Evolutionary conservation across 306 rosid genomes (phyloP).

Genomic region (Cicer cuneatum): DNA sequence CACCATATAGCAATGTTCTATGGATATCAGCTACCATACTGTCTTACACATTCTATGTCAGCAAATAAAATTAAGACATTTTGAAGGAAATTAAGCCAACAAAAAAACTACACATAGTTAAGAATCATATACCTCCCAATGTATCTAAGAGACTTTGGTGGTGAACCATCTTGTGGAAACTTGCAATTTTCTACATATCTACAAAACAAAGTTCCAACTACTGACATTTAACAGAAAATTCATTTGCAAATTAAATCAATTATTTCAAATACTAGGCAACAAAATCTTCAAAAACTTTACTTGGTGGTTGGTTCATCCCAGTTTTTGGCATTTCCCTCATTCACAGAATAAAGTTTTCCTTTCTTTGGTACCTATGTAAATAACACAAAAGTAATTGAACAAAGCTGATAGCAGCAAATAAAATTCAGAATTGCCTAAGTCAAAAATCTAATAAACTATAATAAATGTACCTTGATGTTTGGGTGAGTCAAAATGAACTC

Average conservation of each 20-base stretch:
- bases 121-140: slow-evolving; percentile 74
- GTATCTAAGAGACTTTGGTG: slow-evolving; percentile 90
- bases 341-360: slow-evolving; percentile 91
- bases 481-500: slow-evolving; percentile 98
- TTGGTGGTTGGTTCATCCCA: slow-evolving; percentile 85
- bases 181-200: slow-evolving; percentile 92
- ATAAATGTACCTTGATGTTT: slow-evolving; percentile 70
- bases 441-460: not conserved
- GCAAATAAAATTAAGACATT: slow-evolving; percentile 25
- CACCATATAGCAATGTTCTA: slow-evolving; percentile 96
- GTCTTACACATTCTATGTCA: slow-evolving; percentile 35
- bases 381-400: slow-evolving; percentile 32
- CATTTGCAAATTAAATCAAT: not conserved
- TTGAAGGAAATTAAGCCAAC: slow-evolving; percentile 4
- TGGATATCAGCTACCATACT: slow-evolving; percentile 99
- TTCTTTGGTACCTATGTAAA: slow-evolving; percentile 71
- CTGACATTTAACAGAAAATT: slow-evolving; percentile 5
- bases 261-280: not conserved
- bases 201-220: slow-evolving; percentile 25
- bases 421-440: not conserved
- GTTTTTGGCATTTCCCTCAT: slow-evolving; percentile 92
- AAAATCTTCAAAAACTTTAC: slow-evolving; percentile 48
- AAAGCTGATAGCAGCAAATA: slow-evolving; percentile 7
- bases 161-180: slow-evolving; percentile 78
- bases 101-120: not conserved